Conservation (phyloP, 2,329 filamentous ascomycete species). For the Diaporthe sp. region DNA sequence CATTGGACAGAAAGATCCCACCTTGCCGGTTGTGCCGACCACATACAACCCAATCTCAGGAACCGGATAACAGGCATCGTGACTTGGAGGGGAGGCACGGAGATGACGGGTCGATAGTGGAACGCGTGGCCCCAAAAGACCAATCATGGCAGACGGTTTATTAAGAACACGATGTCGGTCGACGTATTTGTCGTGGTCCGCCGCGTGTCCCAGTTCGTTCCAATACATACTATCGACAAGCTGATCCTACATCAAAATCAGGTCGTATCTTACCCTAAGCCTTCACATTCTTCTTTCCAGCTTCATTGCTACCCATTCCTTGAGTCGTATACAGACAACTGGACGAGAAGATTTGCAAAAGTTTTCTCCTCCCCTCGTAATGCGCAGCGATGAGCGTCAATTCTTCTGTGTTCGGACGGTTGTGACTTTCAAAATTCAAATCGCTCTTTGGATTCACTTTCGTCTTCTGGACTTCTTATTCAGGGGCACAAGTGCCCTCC, state of each 20-base stretch:
- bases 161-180: not conserved
- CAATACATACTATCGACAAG: not conserved
- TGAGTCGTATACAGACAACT: not conserved
- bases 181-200: not conserved
- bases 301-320: not conserved
- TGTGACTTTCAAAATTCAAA: too few species aligned
- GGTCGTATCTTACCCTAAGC: not conserved
- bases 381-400: too few species aligned
- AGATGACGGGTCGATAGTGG: not conserved
- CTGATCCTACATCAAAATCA: too few species aligned
- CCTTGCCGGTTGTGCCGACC: conserved; percentile 17
- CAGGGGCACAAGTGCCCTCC: too few species aligned
- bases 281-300: too few species aligned
- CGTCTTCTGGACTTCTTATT: too few species aligned
- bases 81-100: not conserved
- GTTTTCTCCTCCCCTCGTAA: not conserved
- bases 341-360: not conserved
- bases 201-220: not conserved
- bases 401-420: too few species aligned
- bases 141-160: not conserved
- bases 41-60: conserved; percentile 12
- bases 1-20: conserved; percentile 23
- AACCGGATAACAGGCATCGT: not conserved
- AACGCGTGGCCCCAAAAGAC: not conserved
- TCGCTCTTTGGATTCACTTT: too few species aligned